Conservation (phyloP, 805 yeast species). For the Yamadazyma insecticola region DNA sequence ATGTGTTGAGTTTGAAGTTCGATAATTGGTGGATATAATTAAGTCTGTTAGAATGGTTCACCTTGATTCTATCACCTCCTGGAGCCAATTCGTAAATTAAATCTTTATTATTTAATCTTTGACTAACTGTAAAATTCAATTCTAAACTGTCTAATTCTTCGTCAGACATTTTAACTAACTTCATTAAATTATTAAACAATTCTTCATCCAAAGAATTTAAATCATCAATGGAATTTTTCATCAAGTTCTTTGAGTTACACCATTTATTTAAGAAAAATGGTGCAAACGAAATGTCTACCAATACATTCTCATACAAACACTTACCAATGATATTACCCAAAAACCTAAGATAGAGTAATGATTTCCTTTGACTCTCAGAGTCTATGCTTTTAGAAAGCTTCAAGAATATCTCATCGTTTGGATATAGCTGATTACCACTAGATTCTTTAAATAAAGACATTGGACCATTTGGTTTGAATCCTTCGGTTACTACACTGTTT, state of each 20-base stretch:
- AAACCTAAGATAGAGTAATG: conserved; percentile 44
- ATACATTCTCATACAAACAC: conserved; percentile 76
- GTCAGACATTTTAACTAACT: conserved; percentile 51
- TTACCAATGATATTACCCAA: conserved; percentile 85
- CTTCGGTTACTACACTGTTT: conserved; percentile 66
- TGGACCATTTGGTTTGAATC: conserved; percentile 42
- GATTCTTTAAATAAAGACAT: conserved; percentile 38
- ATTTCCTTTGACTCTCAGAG: conserved; percentile 19
- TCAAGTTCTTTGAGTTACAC: conserved; percentile 38
- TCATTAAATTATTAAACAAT: conserved; percentile 59
- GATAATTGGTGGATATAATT: conserved; percentile 76
- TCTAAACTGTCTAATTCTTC: conserved; percentile 57
- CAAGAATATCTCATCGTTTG: conserved; percentile 54
- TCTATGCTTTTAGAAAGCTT: conserved; percentile 25
- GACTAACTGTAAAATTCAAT: conserved; percentile 62
- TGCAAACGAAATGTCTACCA: conserved; percentile 81
- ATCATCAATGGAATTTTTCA: conserved; percentile 72
- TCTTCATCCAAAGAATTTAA: conserved; percentile 65
- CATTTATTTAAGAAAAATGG: conserved; percentile 76
- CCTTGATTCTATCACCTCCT: conserved; percentile 53
- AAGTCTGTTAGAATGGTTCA: conserved; percentile 55
- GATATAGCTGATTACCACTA: conserved; percentile 60
- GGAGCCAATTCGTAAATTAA: conserved; percentile 51
- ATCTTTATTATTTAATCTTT: conserved; percentile 33
- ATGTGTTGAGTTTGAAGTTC: conserved; percentile 68